A percentile compares a stretch with the other conserved stretches of the same genome.
phyloP scores from a whole-genome alignment of 1,284 basidiomycete genomes.

The Malassezia obtusa region DNA sequence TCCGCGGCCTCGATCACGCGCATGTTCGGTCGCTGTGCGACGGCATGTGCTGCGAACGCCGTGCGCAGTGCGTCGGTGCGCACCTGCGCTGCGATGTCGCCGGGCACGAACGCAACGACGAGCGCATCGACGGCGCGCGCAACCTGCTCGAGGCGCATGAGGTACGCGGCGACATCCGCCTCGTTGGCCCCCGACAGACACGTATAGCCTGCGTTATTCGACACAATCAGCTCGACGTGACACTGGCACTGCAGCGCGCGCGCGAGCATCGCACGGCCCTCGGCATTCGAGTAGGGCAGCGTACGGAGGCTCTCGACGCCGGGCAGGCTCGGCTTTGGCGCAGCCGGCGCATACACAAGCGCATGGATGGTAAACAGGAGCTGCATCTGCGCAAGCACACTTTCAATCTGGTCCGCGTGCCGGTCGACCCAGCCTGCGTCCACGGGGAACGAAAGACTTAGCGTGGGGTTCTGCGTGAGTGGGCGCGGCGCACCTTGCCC shows the following conservation, averaged over 20 bases:
- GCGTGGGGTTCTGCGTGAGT: slow-evolving; percentile 5
- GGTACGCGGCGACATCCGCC: not conserved
- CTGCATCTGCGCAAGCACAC: not conserved
- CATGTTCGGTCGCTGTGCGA: not conserved
- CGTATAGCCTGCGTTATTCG: not conserved
- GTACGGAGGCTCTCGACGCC: not conserved
- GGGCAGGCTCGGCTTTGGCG: not conserved
- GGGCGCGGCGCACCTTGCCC: too few relatives aligned
- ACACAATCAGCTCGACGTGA: slow-evolving; percentile 10
- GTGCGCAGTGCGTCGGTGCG: not conserved
- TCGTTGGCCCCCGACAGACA: not conserved
- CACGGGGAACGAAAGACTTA: slow-evolving; percentile 15
- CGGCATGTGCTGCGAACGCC: not conserved
- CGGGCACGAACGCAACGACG: slow-evolving; percentile 1
- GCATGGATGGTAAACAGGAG: not conserved
- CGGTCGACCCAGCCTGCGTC: too few relatives aligned
- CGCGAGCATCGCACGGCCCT: slow-evolving; percentile 12
- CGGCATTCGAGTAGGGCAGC: slow-evolving; percentile 5
- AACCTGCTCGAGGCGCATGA: slow-evolving; percentile 9
- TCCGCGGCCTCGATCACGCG: not conserved
- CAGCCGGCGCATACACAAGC: slow-evolving; percentile 1
- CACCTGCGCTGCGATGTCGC: not conserved
- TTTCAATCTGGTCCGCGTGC: too few relatives aligned
- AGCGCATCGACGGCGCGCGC: slow-evolving; percentile 3
- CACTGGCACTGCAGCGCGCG: slow-evolving; percentile 11